Conservation (phyloP, 2,329 filamentous ascomycete species). For the Xylariaceae sp. region DNA sequence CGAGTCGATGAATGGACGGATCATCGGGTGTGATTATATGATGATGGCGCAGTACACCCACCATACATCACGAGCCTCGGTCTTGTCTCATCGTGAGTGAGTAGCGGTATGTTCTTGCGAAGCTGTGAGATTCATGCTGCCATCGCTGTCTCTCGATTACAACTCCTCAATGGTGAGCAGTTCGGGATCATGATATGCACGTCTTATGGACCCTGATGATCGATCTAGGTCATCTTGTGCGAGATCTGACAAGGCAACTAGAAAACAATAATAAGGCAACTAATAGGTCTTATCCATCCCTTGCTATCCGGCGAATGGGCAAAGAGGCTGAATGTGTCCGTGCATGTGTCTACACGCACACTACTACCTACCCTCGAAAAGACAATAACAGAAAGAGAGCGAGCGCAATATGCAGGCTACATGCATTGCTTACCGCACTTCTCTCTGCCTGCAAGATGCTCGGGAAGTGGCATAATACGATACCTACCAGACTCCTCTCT, state of each 20-base stretch:
- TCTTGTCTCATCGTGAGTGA: neutral
- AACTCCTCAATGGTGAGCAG: too few species aligned
- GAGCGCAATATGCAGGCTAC: slow-evolving; percentile 5
- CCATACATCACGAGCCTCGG: neutral
- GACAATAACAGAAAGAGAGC: neutral
- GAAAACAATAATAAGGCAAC: neutral
- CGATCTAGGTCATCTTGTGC: too few species aligned
- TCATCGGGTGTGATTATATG: neutral
- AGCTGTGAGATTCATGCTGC: neutral
- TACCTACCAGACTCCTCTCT: slow-evolving; percentile 12
- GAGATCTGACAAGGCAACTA: neutral
- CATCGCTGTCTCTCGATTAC: neutral
- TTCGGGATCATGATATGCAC: too few species aligned
- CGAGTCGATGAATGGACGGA: neutral
- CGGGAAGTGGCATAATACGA: slow-evolving; percentile 27
- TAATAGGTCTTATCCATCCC: neutral
- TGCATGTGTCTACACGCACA: neutral
- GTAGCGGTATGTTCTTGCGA: neutral
- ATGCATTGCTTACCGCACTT: slow-evolving; percentile 22
- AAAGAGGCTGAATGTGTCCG: neutral
- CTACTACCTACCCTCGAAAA: neutral
- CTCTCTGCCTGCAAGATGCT: slow-evolving; percentile 21
- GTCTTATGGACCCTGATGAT: neutral
- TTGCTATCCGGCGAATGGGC: neutral
- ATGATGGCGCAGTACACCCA: neutral